Percentiles rank a stretch among this genome's conserved stretches.
phyloP scores from a whole-genome alignment of 495 filamentous ascomycete genomes.

The Xanthoparmelia taractica region DNA sequence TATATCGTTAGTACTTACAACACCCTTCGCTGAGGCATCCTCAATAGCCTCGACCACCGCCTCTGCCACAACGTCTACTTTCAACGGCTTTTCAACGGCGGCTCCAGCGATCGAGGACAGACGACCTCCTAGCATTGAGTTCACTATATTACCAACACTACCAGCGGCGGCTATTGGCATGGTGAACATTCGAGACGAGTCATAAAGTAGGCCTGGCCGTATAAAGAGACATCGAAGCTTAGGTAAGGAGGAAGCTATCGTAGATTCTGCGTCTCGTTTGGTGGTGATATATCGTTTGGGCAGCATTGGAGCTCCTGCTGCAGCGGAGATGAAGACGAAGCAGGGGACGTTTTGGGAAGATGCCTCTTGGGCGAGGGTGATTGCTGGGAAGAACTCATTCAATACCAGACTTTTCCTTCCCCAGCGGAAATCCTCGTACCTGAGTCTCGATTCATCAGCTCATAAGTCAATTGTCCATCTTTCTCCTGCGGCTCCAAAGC shows the following conservation, averaged over 20 bases:
- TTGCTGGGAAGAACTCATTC: constrained; percentile 33
- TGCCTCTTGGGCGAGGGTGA: constrained; percentile 79
- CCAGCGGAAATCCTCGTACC: constrained; percentile 34
- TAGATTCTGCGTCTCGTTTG: constrained; percentile 82
- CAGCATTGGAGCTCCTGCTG: constrained; percentile 73
- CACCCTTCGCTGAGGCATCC: constrained; percentile 59
- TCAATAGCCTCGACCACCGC: constrained; percentile 73
- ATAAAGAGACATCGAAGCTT: constrained; percentile 73
- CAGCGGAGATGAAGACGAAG: constrained; percentile 84
- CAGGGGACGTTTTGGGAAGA: constrained; percentile 51
- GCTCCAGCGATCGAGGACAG: constrained; percentile 67
- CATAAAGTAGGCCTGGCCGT: constrained; percentile 82
- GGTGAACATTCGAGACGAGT: constrained; percentile 71
- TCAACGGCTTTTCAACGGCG: constrained; percentile 76
- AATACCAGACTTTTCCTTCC: constrained; percentile 1
- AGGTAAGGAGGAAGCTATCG: constrained; percentile 63
- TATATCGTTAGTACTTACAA: constrained; percentile 59
- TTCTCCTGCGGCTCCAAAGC: constrained; percentile 54
- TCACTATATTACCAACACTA: constrained; percentile 59
- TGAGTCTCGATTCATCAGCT: constrained; percentile 93
- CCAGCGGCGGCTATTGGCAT: constrained; percentile 72
- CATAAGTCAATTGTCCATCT: constrained; percentile 80
- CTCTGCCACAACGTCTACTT: constrained; percentile 77
- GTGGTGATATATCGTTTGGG: constrained; percentile 82
- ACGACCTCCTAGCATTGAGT: constrained; percentile 63